Conservation (phyloP, 257 asterid genomes). For the Solanum stenotomum region DNA sequence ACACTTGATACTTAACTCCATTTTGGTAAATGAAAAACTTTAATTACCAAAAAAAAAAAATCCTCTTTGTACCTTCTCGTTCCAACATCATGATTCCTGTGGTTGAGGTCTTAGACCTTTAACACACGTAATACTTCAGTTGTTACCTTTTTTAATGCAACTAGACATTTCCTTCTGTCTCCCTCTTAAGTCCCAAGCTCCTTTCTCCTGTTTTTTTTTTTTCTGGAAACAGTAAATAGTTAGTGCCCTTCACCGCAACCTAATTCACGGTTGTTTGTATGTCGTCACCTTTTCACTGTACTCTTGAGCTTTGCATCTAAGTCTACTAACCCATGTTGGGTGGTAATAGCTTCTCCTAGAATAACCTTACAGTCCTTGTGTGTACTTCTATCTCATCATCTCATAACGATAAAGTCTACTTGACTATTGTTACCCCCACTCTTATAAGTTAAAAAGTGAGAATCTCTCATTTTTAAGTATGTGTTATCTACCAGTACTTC, state of each 20-base stretch:
- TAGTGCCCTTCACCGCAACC: neutral
- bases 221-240: neutral
- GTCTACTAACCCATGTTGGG: neutral
- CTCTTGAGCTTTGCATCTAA: neutral
- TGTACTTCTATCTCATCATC: neutral
- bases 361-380: neutral
- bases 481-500: neutral
- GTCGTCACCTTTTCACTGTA: neutral
- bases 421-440: neutral
- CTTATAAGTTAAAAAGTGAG: neutral
- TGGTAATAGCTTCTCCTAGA: neutral
- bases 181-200: neutral
- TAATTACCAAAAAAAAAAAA: too few relatives aligned
- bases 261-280: neutral
- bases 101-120: neutral
- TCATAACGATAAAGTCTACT: neutral
- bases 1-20: too few relatives aligned
- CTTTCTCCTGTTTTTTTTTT: neutral
- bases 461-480: neutral
- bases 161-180: neutral
- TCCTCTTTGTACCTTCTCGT: neutral
- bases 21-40: too few relatives aligned
- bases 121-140: neutral
- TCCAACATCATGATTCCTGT: neutral
- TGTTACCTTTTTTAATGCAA: neutral